Evolutionary conservation across 345 rosid genomes (phyloP), one percentile per base, ranked within the genome.

Genomic region (Heritiera fomes): DNA sequence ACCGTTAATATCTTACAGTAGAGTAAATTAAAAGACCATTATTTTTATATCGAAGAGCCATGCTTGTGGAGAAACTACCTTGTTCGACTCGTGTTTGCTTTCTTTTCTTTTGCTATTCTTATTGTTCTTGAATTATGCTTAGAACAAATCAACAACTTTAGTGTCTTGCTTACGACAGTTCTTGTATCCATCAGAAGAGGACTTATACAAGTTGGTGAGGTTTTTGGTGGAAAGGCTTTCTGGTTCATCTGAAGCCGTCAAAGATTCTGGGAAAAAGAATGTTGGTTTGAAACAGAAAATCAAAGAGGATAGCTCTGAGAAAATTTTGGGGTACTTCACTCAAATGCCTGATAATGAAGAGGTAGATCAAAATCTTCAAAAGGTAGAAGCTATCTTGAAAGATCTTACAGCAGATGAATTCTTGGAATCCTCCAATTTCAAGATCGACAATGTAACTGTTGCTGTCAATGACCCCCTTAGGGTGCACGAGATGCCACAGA

Each of bases 181-280:
- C 81, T 88, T 88, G 75, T 83, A 88, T 87, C 90, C 92, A 52
- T 85, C 91, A 52, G 92, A 87, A 80, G 91, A 89, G 77, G 98
- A 92, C 75, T 79, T 86, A 15, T 81, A 64, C 82, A 90, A 79
- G 83, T 78, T 95, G 90, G 76, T 92, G 64, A 89, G 90, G 53
- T 91, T 95, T 86, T 82, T 91, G 80, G 89, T 89, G 82, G 95
- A 89, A 85, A 89, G 87, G 89, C 88, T 91, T 80, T 82, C 89
- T 0, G 85, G 86, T 77, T 86, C 79, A 2, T 81, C 84, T 20
- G 80, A 80, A 71, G 82, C 55, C 23, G 50, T 50, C 41, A 72
- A 81, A 77, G n/a, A 86, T 70, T 83, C 80, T 61, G 80, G 82
- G 45, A 52, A 75, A 71, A 78, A 67, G 71, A 79, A 50, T 82